Percentiles rank a stretch among this genome's conserved stretches.
Evolutionary conservation across 352 stramenopile species (phyloP).

Genomic region (Pythium chondricola): DNA sequence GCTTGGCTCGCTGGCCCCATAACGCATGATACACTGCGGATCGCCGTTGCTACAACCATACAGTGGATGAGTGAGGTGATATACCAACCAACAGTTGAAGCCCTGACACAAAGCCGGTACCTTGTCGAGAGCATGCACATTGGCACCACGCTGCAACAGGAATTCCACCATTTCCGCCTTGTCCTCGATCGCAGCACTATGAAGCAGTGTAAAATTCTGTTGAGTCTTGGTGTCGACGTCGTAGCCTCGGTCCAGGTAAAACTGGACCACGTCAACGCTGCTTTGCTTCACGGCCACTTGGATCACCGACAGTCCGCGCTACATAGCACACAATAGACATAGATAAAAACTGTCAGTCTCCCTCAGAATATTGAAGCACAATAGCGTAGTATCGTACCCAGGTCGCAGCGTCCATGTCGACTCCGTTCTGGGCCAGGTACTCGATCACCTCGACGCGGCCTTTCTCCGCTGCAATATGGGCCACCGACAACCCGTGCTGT

Average conservation of each 20-base stretch:
- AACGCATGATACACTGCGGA: not conserved
- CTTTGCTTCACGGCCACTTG: constrained; percentile 4
- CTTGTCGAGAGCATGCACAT: constrained; percentile 5
- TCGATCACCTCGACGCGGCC: constrained; percentile 5
- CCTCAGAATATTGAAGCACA: no score
- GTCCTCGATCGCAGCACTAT: constrained; percentile 14
- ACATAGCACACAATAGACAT: no score
- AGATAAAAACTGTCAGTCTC: no score
- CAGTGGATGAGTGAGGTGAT: no score
- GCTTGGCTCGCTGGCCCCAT: not conserved
- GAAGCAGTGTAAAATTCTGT: not conserved
- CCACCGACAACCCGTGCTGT: constrained; percentile 10
- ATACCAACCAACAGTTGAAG: no score
- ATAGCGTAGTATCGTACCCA: constrained; percentile 1
- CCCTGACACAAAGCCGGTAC: no score
- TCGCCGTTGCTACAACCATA: not conserved
- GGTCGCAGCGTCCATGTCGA: constrained; percentile 5
- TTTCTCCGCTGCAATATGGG: constrained; percentile 10
- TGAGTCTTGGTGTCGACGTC: not conserved
- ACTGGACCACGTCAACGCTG: constrained; percentile 12
- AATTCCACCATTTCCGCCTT: constrained; percentile 17
- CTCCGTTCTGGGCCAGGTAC: constrained; percentile 5
- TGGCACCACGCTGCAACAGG: not conserved
- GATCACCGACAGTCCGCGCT: constrained; percentile 11
- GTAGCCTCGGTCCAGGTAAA: not conserved